Conservation (phyloP, 169 alveolate species). For the Plasmodium gaboni region DNA sequence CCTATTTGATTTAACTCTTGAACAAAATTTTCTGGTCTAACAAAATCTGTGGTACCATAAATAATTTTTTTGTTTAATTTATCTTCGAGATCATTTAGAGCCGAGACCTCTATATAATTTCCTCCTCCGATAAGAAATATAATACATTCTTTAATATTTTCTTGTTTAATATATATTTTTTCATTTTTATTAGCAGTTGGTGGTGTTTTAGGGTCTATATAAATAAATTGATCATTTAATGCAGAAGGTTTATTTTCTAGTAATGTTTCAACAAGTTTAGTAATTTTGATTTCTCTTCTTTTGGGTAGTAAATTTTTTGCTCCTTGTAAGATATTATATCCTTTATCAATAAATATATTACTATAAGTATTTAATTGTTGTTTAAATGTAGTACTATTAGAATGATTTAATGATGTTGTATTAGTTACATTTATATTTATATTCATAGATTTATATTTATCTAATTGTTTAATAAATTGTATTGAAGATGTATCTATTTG, state of each 20-base stretch:
- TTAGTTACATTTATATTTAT: conserved; percentile 76
- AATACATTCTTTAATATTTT: conserved; percentile 82
- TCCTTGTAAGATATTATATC: conserved; percentile 78
- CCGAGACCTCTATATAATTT: conserved; percentile 86
- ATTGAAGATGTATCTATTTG: conserved; percentile 69
- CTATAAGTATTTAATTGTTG: conserved; percentile 82
- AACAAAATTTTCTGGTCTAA: conserved; percentile 79
- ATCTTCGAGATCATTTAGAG: conserved; percentile 83
- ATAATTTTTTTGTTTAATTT: conserved; percentile 80
- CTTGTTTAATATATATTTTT: conserved; percentile 80
- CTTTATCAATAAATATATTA: conserved; percentile 84
- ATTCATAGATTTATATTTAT: conserved; percentile 78
- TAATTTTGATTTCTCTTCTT: conserved; percentile 83
- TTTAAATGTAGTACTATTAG: conserved; percentile 77
- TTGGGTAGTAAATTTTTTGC: conserved; percentile 81
- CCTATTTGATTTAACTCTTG: conserved; percentile 76
- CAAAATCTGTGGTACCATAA: conserved; percentile 82
- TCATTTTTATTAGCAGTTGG: conserved; percentile 15
- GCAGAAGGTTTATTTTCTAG: conserved; percentile 78
- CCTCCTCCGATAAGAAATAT: conserved; percentile 90
- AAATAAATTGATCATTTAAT: conserved; percentile 75
- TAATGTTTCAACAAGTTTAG: conserved; percentile 84
- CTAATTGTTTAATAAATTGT: conserved; percentile 68
- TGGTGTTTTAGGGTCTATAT: conserved; percentile 71
- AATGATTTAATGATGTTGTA: conserved; percentile 27